phyloP scores from a whole-genome alignment of 1,284 basidiomycete species.

The Fomitopsis betulina region DNA sequence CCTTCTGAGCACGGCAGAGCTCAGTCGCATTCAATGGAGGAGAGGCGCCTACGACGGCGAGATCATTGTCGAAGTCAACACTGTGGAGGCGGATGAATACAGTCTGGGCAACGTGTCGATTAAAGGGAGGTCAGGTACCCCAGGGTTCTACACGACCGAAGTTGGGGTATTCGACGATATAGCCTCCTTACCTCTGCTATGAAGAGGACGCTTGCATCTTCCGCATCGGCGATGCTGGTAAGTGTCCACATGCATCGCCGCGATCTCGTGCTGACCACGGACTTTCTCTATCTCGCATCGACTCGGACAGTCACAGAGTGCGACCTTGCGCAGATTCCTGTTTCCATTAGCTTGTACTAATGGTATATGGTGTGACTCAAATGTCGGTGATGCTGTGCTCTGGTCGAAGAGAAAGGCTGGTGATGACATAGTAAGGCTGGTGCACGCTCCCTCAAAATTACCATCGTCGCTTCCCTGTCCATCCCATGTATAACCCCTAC shows the following conservation, averaged over 20 bases:
- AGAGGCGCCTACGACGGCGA: slow-evolving; percentile 34
- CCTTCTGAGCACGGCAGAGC: slow-evolving; percentile 21
- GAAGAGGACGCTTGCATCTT: not conserved
- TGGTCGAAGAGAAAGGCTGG: no score
- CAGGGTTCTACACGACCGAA: not conserved
- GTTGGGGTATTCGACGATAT: not conserved
- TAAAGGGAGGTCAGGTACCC: not conserved
- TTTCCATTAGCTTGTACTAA: no score
- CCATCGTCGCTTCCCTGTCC: no score
- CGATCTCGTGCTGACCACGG: no score
- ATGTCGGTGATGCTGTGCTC: no score
- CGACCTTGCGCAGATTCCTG: no score
- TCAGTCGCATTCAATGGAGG: slow-evolving; percentile 27
- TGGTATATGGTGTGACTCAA: no score
- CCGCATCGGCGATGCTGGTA: not conserved
- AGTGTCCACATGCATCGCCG: not conserved
- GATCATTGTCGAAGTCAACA: slow-evolving; percentile 32
- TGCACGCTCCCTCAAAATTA: no score
- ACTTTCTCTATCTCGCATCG: no score
- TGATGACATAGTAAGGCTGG: no score
- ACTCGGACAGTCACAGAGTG: no score
- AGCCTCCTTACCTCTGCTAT: not conserved
- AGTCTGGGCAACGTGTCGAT: not conserved
- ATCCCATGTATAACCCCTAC: no score
- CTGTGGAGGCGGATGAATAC: not conserved